Evolutionary conservation across 2,329 filamentous ascomycete species (phyloP), one percentile per base, ranked within the genome.

Genomic region (Geosmithia morbida): DNA sequence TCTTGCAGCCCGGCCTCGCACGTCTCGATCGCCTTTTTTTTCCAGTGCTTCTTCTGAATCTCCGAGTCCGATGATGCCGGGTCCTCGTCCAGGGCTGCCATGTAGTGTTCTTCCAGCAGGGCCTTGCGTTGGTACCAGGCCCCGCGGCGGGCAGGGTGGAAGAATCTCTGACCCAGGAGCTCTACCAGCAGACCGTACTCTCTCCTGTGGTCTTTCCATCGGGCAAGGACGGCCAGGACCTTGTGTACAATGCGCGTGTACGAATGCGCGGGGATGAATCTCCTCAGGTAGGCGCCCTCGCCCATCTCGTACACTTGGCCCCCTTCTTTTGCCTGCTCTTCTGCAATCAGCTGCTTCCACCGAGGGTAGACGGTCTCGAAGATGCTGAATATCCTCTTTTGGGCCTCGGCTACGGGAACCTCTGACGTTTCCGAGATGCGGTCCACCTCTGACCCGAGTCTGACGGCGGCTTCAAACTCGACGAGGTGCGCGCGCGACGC

Each of bases 71-170:
- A 49, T 5, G 61, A 63, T 2, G 55, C 54, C 0, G 64, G 62
- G 2, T 61, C 62, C 0, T 74, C 67, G 29, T 69, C 71, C 6
- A 85, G 59, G 4, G 73, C 69, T 57, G 80, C 74, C 85, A 97
- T 89, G 62, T 98, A 97, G 59, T 94, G 88, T 61, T 98, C 92
- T 66, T 98, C 92, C 2, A 98, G 64, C 1, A 98, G 68, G 1
- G 90, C 92, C 64, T 94, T 95, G 18, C 92, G 85, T 59, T 96
- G 89, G 60, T 97, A 97, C 92, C 92, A 98, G 1, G 81, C 79
- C 0, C 92, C 92, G 41, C 92, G 78, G 26, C 89, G 77, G 1
- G 88, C 79, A 42, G 85, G 73, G 56, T 97, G 89, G 56, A 97
- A 97, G 0, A 96, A 72, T 4, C 76, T 76, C 59, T 98, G 92